A percentile compares a stretch with the other conserved stretches of the same genome.
Evolutionary conservation across 768 basidiomycete species (phyloP).

Genomic region (Lanmaoa pseudosensibilis): DNA sequence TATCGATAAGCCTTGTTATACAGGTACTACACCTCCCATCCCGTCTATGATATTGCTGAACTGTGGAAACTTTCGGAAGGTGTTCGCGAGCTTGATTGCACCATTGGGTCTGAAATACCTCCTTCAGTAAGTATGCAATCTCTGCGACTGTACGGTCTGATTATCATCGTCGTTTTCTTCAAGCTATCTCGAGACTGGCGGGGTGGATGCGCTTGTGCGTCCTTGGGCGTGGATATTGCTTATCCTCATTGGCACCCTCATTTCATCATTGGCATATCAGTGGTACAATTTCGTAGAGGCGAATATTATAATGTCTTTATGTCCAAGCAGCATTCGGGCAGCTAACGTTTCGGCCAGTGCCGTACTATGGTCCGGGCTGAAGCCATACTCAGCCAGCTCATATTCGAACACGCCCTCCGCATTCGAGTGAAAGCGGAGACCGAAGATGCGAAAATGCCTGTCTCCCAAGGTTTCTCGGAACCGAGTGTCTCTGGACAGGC

Average conservation of each 20-base stretch:
- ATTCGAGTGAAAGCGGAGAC: conserved; percentile 1
- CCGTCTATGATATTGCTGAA: background rate
- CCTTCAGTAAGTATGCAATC: background rate
- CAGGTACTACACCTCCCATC: background rate
- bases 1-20: background rate
- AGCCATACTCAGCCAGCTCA: conserved; percentile 1
- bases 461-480: background rate
- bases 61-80: background rate
- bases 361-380: conserved; percentile 2
- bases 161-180: background rate
- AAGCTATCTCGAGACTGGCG: background rate
- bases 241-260: background rate
- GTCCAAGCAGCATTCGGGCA: background rate
- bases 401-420: conserved; percentile 4
- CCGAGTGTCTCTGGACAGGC: background rate
- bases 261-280: background rate
- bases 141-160: background rate
- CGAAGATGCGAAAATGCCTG: background rate
- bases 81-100: background rate
- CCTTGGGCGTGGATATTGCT: conserved; percentile 4
- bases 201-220: background rate
- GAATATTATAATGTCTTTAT: background rate
- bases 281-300: background rate
- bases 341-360: background rate
- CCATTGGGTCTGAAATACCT: conserved; percentile 1